phyloP scores from a whole-genome alignment of 2,329 filamentous ascomycete species.

The Arthrobotrys megalospora region DNA sequence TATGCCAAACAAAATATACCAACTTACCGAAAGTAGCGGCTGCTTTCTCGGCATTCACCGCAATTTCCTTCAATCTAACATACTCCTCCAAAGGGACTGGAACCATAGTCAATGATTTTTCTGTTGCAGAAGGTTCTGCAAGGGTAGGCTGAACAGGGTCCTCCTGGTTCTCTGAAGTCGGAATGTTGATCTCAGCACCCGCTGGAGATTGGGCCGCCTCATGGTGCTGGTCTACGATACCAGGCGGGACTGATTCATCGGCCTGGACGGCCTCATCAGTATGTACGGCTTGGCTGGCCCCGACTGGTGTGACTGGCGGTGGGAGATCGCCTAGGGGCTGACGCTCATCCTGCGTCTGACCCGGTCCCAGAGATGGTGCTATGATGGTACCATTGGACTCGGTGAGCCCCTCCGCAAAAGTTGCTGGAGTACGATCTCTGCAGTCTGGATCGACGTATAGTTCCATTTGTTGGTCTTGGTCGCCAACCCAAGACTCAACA shows the following conservation, averaged over 20 bases:
- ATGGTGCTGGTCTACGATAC: no score
- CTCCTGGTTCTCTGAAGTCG: no score
- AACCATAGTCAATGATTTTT: not conserved
- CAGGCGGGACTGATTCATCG: no score
- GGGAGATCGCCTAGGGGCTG: no score
- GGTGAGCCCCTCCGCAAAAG: not conserved
- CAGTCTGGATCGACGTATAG: slow-evolving; percentile 15
- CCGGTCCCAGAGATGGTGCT: no score
- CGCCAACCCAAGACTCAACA: slow-evolving; percentile 16
- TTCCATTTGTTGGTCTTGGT: not conserved
- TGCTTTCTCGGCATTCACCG: not conserved
- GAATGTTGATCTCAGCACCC: no score
- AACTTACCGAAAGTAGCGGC: not conserved
- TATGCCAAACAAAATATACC: not conserved
- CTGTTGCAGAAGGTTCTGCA: no score
- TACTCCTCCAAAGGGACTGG: not conserved
- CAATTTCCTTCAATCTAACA: not conserved
- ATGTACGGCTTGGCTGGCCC: no score
- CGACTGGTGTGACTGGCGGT: no score
- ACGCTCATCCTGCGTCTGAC: no score
- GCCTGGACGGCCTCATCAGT: not conserved
- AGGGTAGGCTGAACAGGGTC: no score
- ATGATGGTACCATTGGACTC: not conserved
- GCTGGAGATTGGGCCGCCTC: no score
- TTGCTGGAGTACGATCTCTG: not conserved